Evolutionary conservation across 495 filamentous ascomycete genomes (phyloP).

Genomic region (Podospora tetraspora): DNA sequence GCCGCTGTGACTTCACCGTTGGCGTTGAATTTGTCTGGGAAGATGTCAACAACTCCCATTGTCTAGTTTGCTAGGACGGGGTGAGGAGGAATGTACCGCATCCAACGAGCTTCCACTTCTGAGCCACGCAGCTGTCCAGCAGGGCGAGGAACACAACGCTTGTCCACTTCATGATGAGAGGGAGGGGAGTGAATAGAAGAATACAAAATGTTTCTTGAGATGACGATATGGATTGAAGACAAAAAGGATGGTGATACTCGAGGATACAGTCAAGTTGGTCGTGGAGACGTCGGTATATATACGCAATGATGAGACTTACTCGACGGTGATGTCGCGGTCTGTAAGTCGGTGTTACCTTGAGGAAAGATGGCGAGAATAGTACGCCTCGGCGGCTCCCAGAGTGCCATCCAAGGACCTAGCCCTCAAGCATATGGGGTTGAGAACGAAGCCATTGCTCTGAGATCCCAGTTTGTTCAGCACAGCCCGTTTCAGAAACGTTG

Average conservation of each 20-base stretch:
- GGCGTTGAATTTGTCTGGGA: not conserved
- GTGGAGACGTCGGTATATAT: not conserved
- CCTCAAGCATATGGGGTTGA: not conserved
- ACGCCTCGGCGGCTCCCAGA: not conserved
- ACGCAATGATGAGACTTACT: not conserved
- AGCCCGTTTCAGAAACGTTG: conserved; percentile 1
- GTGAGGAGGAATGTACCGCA: not conserved
- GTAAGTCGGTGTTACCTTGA: too few relatives aligned
- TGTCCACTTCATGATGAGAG: not conserved
- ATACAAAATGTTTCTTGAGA: too few relatives aligned
- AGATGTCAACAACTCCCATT: not conserved
- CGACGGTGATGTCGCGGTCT: too few relatives aligned
- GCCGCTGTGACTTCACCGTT: not conserved
- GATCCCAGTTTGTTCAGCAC: not conserved
- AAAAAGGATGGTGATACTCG: not conserved
- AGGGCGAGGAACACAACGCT: not conserved
- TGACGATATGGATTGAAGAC: too few relatives aligned
- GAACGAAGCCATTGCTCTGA: not conserved
- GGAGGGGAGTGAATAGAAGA: too few relatives aligned
- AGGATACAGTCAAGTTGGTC: not conserved
- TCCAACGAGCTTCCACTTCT: not conserved
- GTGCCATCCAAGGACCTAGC: not conserved
- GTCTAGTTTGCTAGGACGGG: too few relatives aligned
- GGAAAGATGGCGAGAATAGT: not conserved
- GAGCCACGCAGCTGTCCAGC: not conserved